These are phyloP conservation scores for Lachnellula hyalina DNA, from an alignment of 2,329 filamentous ascomycete species.

Conservation along the genomic window DNA sequence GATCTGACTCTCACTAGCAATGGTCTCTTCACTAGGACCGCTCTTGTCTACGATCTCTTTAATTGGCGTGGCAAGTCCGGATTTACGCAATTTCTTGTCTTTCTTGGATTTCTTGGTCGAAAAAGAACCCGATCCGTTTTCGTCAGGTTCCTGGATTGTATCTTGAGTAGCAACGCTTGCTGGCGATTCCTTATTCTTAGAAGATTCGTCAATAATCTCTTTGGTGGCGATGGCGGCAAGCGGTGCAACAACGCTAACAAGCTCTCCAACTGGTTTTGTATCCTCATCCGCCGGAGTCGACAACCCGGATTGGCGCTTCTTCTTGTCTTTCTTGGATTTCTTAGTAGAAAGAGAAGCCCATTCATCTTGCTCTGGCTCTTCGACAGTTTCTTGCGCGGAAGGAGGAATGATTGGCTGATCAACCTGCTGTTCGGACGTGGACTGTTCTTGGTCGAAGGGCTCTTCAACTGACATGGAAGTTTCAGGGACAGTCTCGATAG, in stretches of 20 bases:
- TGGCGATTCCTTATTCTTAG: not conserved
- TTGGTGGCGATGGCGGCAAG: not conserved
- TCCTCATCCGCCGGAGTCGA: not conserved
- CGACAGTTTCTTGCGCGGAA: not conserved
- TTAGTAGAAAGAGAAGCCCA: not conserved
- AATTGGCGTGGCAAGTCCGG: constrained; percentile 1
- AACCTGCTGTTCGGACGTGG: not conserved
- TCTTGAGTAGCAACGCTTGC: not conserved
- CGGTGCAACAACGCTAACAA: not conserved
- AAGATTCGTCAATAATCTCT: not conserved
- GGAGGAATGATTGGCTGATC: not conserved
- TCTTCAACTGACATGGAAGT: not conserved
- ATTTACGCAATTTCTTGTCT: constrained; percentile 8
- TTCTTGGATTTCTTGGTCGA: constrained; percentile 10
- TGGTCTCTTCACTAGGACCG: not conserved
- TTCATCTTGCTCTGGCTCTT: constrained; percentile 2
- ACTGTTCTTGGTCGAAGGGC: not conserved
- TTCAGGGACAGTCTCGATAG: not conserved
- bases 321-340: constrained; percentile 23
- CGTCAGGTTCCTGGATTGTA: not conserved
- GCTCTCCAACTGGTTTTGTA: not conserved
- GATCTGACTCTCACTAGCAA: not conserved
- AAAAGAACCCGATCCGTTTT: constrained; percentile 1
- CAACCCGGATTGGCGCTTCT: constrained; percentile 8
- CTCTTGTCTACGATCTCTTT: not conserved